phyloP scores from a whole-genome alignment of 768 basidiomycete species.

The Termitomyces sp. region DNA sequence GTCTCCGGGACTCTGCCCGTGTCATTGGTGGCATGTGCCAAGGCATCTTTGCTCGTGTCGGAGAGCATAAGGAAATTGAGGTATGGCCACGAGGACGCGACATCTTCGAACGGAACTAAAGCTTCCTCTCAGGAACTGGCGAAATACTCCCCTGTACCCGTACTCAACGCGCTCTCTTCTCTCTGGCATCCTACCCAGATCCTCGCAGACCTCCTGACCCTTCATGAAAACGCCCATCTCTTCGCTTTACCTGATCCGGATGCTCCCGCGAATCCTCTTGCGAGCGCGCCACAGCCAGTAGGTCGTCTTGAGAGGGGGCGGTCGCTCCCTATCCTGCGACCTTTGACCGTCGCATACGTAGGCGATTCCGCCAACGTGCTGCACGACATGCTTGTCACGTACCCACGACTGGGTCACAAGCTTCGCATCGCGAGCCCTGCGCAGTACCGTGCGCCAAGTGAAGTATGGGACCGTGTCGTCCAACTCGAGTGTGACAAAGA shows the following conservation, averaged over 20 bases:
- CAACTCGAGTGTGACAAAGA: constrained; percentile 69
- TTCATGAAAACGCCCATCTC: constrained; percentile 69
- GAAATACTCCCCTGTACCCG: constrained; percentile 86
- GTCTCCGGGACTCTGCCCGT: constrained; percentile 73
- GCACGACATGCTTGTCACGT: constrained; percentile 96
- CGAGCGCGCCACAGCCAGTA: neutral
- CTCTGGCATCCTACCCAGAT: constrained; percentile 97
- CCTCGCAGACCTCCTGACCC: constrained; percentile 88
- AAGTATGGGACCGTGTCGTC: constrained; percentile 81
- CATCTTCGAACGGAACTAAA: constrained; percentile 2
- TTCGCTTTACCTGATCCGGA: constrained; percentile 32
- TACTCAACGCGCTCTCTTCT: constrained; percentile 93
- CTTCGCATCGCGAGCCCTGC: constrained; percentile 82
- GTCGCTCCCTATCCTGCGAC: constrained; percentile 51
- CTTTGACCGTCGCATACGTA: constrained; percentile 89
- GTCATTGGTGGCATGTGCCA: constrained; percentile 95
- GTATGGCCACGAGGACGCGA: constrained; percentile 34
- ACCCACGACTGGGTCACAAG: constrained; percentile 86
- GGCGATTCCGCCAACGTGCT: constrained; percentile 95
- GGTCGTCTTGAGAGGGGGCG: neutral
- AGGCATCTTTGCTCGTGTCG: constrained; percentile 96
- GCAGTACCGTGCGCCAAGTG: constrained; percentile 63
- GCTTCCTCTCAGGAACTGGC: constrained; percentile 71
- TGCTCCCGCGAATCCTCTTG: neutral
- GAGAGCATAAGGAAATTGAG: constrained; percentile 90